These are phyloP conservation scores for Termitomyces sp. DNA, from an alignment of 768 basidiomycete species.

Conservation along the genomic window DNA sequence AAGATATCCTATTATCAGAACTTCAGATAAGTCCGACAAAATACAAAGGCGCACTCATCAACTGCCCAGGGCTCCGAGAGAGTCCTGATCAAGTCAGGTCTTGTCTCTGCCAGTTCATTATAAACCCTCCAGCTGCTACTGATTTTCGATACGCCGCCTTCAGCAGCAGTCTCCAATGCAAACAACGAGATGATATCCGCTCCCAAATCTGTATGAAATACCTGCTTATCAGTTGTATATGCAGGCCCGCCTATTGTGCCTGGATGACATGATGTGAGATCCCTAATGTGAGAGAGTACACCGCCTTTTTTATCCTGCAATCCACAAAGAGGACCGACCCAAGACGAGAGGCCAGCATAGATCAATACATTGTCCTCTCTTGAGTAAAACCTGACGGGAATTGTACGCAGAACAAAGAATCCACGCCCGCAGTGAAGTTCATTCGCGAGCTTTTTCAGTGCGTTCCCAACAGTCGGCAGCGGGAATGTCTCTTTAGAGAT, in stretches of 20 bases:
- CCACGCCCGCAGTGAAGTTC: slow-evolving; percentile 23
- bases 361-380: slow-evolving; percentile 21
- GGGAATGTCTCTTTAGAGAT: slow-evolving; percentile 25
- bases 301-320: slow-evolving; percentile 21
- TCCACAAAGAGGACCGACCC: slow-evolving; percentile 19
- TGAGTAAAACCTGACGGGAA: slow-evolving; percentile 22
- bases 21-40: neutral
- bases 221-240: slow-evolving; percentile 25
- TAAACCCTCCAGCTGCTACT: slow-evolving; percentile 42
- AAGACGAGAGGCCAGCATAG: slow-evolving; percentile 23
- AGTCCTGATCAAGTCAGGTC: slow-evolving; percentile 42
- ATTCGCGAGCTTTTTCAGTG: slow-evolving; percentile 16
- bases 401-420: slow-evolving; percentile 24
- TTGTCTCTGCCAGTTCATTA: slow-evolving; percentile 42
- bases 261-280: slow-evolving; percentile 17
- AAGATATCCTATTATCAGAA: neutral
- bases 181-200: slow-evolving; percentile 28
- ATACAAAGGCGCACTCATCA: slow-evolving; percentile 28
- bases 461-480: slow-evolving; percentile 21
- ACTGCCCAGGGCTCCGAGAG: slow-evolving; percentile 41
- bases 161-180: slow-evolving; percentile 38
- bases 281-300: slow-evolving; percentile 24
- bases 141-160: slow-evolving; percentile 44
- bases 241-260: slow-evolving; percentile 21
- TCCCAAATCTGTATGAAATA: slow-evolving; percentile 23